A percentile compares a stretch with the other conserved stretches of the same genome.
These are phyloP conservation scores for Myriosclerotinia curreyana DNA, from an alignment of 2,329 filamentous ascomycete species.

Conservation along the genomic window DNA sequence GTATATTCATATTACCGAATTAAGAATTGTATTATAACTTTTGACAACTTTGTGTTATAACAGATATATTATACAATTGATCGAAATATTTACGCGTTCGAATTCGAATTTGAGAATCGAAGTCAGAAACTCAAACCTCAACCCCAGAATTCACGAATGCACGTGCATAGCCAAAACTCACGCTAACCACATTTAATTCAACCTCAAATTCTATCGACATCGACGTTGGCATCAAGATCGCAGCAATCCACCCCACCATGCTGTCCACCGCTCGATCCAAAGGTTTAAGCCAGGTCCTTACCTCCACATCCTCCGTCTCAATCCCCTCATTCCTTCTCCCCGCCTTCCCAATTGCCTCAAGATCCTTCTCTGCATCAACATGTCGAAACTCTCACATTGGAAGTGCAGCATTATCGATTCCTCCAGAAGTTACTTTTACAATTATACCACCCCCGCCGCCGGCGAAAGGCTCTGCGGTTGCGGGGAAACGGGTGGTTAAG, in stretches of 20 bases:
- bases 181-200: conserved; percentile 12
- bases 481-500: conserved; percentile 58
- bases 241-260: conserved; percentile 47
- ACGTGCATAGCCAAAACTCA: neutral
- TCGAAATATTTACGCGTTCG: neutral
- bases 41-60: neutral
- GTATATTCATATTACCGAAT: neutral
- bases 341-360: conserved; percentile 55
- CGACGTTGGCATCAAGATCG: conserved; percentile 1
- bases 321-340: conserved; percentile 72
- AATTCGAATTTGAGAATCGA: no score
- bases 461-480: conserved; percentile 46
- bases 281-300: conserved; percentile 56
- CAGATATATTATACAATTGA: no score
- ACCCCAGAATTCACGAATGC: neutral
- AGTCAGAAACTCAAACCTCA: neutral
- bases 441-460: conserved; percentile 55
- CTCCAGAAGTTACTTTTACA: conserved; percentile 76
- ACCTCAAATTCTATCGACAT: conserved; percentile 20
- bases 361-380: conserved; percentile 70
- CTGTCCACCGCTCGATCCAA: conserved; percentile 61
- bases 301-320: conserved; percentile 48
- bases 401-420: conserved; percentile 73
- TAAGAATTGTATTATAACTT: neutral
- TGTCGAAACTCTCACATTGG: conserved; percentile 78